These are phyloP conservation scores for Trichosporon faecale DNA, from an alignment of 1,284 basidiomycete genomes.

Conservation along the genomic window DNA sequence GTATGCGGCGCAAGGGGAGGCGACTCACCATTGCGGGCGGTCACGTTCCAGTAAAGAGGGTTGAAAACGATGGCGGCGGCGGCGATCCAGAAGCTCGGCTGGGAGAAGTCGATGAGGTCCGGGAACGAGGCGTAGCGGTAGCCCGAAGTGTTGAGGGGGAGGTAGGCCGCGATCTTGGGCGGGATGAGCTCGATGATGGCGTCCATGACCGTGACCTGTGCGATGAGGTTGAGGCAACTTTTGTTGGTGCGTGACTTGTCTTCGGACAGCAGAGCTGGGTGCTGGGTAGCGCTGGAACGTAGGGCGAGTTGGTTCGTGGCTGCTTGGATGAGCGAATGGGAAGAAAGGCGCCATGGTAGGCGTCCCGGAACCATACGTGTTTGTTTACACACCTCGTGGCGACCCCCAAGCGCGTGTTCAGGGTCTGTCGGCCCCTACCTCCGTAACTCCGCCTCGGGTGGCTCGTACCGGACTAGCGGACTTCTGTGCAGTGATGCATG, in stretches of 20 bases:
- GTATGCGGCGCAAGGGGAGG: neutral
- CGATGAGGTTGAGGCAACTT: neutral
- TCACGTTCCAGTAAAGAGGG: constrained; percentile 91
- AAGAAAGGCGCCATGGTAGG: constrained; percentile 15
- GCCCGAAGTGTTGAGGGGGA: constrained; percentile 23
- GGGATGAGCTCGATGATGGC: constrained; percentile 26
- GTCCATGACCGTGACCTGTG: constrained; percentile 13
- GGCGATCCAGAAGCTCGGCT: constrained; percentile 65
- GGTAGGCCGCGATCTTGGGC: constrained; percentile 23
- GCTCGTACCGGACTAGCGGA: neutral
- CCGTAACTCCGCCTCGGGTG: constrained; percentile 1
- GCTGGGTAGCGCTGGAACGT: neutral
- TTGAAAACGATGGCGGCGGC: constrained; percentile 75
- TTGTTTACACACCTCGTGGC: constrained; percentile 11
- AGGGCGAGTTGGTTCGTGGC: neutral
- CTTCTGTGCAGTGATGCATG: neutral
- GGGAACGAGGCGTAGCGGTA: constrained; percentile 33
- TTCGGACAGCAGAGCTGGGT: too few species aligned
- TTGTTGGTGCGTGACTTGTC: neutral
- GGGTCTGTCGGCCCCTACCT: neutral
- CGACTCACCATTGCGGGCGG: constrained; percentile 80
- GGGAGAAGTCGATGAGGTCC: constrained; percentile 57
- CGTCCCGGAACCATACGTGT: constrained; percentile 3
- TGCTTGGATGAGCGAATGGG: neutral
- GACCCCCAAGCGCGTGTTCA: neutral